Evolutionary conservation across 306 rosid genomes (phyloP).

Genomic region (Delonix regia): DNA sequence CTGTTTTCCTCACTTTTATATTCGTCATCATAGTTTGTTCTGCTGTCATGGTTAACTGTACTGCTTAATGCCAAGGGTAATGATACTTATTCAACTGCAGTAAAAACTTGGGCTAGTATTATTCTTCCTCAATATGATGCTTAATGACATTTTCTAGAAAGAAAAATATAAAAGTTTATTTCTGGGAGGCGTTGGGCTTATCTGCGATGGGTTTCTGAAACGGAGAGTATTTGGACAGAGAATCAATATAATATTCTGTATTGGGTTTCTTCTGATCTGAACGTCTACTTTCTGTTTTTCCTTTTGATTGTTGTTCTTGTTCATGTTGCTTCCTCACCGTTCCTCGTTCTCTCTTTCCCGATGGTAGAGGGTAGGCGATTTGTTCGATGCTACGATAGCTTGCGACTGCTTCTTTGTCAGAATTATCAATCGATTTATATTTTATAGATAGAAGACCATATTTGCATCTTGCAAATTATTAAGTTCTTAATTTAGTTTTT

Average conservation of each 20-base stretch:
- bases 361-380: background rate
- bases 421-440: background rate
- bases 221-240: background rate
- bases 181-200: slow-evolving; percentile 13
- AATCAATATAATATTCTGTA: background rate
- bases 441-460: background rate
- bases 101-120: background rate
- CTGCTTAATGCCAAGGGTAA: background rate
- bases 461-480: background rate
- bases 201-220: slow-evolving; percentile 18
- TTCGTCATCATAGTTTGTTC: background rate
- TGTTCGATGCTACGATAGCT: slow-evolving; percentile 5
- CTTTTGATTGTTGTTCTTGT: background rate
- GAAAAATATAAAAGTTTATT: background rate
- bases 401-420: background rate
- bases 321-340: background rate
- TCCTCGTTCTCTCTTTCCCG: background rate
- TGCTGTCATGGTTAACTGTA: background rate
- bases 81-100: background rate
- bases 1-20: background rate
- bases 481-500: slow-evolving; percentile 24
- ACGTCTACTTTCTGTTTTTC: background rate
- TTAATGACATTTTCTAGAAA: background rate
- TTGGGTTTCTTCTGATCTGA: slow-evolving; percentile 25
- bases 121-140: background rate